These are phyloP conservation scores for Picea sitchensis DNA, from an alignment of 75 land plant species.

Conservation along the genomic window DNA sequence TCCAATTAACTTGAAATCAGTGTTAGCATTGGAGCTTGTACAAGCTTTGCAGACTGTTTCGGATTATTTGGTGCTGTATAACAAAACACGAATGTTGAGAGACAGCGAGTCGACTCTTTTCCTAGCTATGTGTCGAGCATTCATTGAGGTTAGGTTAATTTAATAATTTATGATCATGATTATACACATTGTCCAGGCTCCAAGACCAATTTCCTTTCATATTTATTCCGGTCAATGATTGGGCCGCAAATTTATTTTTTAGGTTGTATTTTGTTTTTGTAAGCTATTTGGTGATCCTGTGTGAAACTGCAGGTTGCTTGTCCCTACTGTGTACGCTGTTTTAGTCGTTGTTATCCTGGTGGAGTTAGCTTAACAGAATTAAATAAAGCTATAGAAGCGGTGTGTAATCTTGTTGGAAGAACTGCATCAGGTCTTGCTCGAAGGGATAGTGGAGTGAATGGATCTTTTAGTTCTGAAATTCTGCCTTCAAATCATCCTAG, in stretches of 20 bases:
- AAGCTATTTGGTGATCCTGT: neutral
- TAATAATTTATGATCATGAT: neutral
- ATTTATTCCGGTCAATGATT: neutral
- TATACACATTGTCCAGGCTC: neutral
- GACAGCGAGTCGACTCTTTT: slow-evolving; percentile 83
- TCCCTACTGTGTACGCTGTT: slow-evolving; percentile 85
- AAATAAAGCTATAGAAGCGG: slow-evolving; percentile 1
- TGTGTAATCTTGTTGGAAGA: slow-evolving; percentile 13
- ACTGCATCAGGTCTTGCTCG: neutral
- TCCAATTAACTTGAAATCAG: slow-evolving; percentile 65
- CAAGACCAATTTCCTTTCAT: neutral
- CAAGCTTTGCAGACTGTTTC: slow-evolving; percentile 83
- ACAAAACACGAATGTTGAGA: slow-evolving; percentile 71
- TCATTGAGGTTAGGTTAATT: slow-evolving; percentile 65
- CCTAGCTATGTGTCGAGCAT: slow-evolving; percentile 85
- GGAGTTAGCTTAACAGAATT: slow-evolving; percentile 22
- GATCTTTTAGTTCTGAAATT: neutral
- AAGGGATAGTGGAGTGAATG: neutral
- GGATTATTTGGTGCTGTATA: slow-evolving; percentile 73
- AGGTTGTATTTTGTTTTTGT: neutral
- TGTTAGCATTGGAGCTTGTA: slow-evolving; percentile 75
- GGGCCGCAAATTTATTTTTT: neutral
- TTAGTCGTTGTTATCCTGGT: slow-evolving; percentile 81
- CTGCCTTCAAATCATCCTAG: neutral
- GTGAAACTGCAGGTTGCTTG: slow-evolving; percentile 60